Conservation (phyloP, 2,329 filamentous ascomycete species). For the Monosporascus sp. region DNA sequence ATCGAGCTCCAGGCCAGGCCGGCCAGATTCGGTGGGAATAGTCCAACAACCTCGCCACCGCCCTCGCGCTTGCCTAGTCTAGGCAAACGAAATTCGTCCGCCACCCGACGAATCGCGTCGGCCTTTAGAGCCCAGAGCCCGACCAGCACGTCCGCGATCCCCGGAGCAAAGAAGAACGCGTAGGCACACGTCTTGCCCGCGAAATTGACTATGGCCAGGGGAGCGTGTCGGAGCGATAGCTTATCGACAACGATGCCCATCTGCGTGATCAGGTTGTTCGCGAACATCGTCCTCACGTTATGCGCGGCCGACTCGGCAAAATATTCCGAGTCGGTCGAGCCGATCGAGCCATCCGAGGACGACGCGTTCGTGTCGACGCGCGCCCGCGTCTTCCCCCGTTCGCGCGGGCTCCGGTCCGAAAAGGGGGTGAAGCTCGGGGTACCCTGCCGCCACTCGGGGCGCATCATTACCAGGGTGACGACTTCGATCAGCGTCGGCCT, state of each 20-base stretch:
- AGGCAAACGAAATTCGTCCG: conserved; percentile 63
- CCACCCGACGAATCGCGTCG: conserved; percentile 64
- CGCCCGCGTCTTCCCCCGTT: conserved; percentile 39
- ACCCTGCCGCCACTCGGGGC: conserved; percentile 78
- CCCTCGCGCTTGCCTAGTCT: conserved; percentile 50
- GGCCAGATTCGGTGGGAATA: conserved; percentile 64
- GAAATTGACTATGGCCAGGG: conserved; percentile 69
- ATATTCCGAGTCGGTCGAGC: conserved; percentile 44
- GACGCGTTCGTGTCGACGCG: conserved; percentile 52
- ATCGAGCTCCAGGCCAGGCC: conserved; percentile 52
- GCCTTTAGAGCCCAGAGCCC: conserved; percentile 72
- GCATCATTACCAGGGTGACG: conserved; percentile 76
- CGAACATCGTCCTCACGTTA: conserved; percentile 83
- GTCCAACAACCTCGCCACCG: conserved; percentile 59
- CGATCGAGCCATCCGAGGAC: conserved; percentile 58
- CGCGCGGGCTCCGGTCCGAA: conserved; percentile 46
- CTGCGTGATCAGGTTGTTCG: conserved; percentile 74
- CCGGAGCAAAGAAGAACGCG: conserved; percentile 88
- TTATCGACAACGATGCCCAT: conserved; percentile 85
- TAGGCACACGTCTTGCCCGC: conserved; percentile 88
- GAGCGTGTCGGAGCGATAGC: conserved; percentile 70
- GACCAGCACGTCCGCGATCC: conserved; percentile 76
- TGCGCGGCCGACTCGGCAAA: conserved; percentile 69
- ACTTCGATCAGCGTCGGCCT: conserved; percentile 75
- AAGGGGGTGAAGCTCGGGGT: conserved; percentile 63